phyloP scores from a whole-genome alignment of 352 stramenopile genomes.

The Globisporangium spinosum region DNA sequence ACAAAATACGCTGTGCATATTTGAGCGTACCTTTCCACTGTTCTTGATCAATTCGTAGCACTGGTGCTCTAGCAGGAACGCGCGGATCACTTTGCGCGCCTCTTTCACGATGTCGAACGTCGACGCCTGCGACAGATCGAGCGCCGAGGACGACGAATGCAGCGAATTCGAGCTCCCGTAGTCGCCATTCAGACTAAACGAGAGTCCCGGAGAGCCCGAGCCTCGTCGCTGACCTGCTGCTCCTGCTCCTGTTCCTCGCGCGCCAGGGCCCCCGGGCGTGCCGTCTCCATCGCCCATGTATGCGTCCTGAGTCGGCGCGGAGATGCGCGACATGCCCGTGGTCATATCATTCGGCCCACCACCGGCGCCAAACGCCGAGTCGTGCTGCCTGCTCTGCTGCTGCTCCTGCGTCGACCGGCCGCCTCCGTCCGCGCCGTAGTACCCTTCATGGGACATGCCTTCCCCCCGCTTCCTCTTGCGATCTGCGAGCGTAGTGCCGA shows the following conservation, averaged over 20 bases:
- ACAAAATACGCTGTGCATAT: background rate
- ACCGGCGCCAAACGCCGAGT: conserved; percentile 5
- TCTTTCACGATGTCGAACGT: conserved; percentile 72
- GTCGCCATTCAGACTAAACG: conserved; percentile 33
- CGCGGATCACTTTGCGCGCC: conserved; percentile 75
- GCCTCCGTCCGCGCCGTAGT: conserved; percentile 44
- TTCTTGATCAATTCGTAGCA: conserved; percentile 97
- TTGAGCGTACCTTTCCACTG: conserved; percentile 82
- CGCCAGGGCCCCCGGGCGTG: background rate
- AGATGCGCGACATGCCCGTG: conserved; percentile 22
- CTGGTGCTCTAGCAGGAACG: conserved; percentile 86
- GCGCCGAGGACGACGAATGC: conserved; percentile 27
- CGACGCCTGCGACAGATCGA: conserved; percentile 44
- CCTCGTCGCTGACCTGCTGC: background rate
- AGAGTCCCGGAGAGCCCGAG: conserved; percentile 13
- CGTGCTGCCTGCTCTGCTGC: conserved; percentile 6
- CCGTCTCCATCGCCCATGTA: conserved; percentile 31
- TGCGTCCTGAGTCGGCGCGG: conserved; percentile 31
- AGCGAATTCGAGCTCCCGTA: conserved; percentile 21
- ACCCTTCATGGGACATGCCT: conserved; percentile 63
- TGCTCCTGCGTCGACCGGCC: conserved; percentile 17
- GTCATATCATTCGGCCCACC: background rate
- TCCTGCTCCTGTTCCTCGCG: conserved; percentile 11
- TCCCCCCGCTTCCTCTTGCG: conserved; percentile 57
- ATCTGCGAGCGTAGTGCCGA: conserved; percentile 31